Evolutionary conservation across 2,329 filamentous ascomycete species (phyloP), one percentile per base, ranked within the genome.

Genomic region (Sporothrix sp.): DNA sequence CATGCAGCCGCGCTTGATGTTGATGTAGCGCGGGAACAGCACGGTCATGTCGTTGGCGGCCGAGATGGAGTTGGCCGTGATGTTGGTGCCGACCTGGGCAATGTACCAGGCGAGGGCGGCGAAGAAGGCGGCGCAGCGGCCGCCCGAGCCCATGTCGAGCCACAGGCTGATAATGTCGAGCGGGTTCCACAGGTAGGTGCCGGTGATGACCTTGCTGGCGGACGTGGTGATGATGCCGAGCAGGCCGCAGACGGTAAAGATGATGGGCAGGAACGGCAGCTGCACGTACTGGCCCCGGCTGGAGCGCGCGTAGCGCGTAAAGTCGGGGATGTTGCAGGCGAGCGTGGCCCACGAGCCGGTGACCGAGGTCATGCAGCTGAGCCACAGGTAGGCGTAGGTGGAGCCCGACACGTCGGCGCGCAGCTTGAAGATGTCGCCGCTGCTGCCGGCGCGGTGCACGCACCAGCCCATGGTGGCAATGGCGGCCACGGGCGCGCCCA

Each of bases 391-490:
- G 40, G 71, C 71, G 56, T 79, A 79, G 33, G 68, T 64, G 16
- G 68, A 68, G 0, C 75, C 75, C 16, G 48, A 52, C 7, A 60
- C 61, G 2, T 60, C 60, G 36, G 66, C 61, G 10, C 48, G 52
- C 27, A 63, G 61, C n/a, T 58, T 53, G 39, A 66, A 68, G 30
- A 69, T 65, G 21, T 65, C 63, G 20, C 66, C 66, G 13, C 74
- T 69, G n/a, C 73, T 74, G 18, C 75, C 73, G 3, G 75, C 74
- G 46, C 76, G 75, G 4, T 74, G 71, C 53, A 84, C 72, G 4
- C 74, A 74, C 79, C 80, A 84, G 40, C 79, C 75, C 58, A 84
- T 68, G 20, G 80, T 81, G 2, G 75, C 77, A 52, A 84, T 70
- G 60, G 78, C 80, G 2, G 76, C 73, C n/a, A 76, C 65, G 1